A percentile compares a stretch with the other conserved stretches of the same genome.
phyloP scores from a whole-genome alignment of 2,329 filamentous ascomycete species.

The Cladosporium sp. region DNA sequence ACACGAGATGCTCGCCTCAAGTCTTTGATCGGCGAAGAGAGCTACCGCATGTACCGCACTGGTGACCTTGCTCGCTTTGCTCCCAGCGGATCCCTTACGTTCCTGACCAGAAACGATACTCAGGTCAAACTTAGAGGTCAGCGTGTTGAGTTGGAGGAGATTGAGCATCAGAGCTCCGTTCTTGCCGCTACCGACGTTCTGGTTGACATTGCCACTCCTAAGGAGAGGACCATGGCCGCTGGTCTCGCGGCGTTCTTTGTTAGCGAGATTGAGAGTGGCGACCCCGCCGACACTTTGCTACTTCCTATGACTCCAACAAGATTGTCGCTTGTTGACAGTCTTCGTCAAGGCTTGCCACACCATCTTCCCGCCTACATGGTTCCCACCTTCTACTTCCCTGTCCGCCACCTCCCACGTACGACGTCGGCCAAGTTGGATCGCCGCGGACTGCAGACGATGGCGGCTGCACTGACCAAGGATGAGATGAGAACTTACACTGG shows the following conservation, averaged over 20 bases:
- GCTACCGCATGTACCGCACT: conserved; percentile 26
- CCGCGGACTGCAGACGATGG: conserved; percentile 9
- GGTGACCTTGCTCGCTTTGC: conserved; percentile 18
- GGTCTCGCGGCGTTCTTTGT: conserved; percentile 13
- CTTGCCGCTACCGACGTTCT: background rate
- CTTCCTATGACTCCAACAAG: conserved; percentile 6
- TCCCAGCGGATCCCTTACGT: conserved; percentile 14
- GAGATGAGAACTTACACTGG: background rate
- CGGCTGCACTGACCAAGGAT: background rate
- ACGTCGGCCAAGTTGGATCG: conserved; percentile 6
- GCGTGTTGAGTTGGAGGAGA: conserved; percentile 21
- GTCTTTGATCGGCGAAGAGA: background rate
- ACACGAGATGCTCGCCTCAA: background rate
- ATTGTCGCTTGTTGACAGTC: background rate
- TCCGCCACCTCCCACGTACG: background rate
- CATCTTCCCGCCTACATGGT: conserved; percentile 10
- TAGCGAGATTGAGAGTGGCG: background rate
- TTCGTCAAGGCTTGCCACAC: conserved; percentile 1
- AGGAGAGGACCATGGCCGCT: conserved; percentile 4
- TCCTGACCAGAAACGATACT: conserved; percentile 18
- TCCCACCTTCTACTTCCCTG: conserved; percentile 6
- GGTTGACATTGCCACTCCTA: conserved; percentile 5
- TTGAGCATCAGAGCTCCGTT: conserved; percentile 9
- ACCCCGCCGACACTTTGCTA: background rate
- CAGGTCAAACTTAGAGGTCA: conserved; percentile 23